Conservation (phyloP, 2,329 filamentous ascomycete genomes). For the Trichoderma atroviride region DNA sequence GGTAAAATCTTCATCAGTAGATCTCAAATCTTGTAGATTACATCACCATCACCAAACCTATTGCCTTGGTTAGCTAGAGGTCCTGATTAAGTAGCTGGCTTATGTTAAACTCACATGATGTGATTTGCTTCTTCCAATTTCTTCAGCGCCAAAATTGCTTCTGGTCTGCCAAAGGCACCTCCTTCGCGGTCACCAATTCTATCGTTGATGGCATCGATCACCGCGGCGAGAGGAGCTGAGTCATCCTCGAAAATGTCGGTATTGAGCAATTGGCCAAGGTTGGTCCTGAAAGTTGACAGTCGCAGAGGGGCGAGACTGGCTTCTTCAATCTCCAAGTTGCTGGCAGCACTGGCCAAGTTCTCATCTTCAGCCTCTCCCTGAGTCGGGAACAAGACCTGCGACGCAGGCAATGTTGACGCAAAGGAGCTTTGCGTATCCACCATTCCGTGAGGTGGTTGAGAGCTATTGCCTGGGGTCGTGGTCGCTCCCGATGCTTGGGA, state of each 20-base stretch:
- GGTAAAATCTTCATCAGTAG: not conserved
- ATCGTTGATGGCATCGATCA: conserved; percentile 79
- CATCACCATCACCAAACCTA: conserved; percentile 63
- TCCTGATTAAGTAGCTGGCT: not conserved
- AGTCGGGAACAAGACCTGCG: conserved; percentile 60
- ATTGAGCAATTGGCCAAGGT: conserved; percentile 81
- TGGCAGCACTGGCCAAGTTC: conserved; percentile 47
- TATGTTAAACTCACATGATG: conserved; percentile 70
- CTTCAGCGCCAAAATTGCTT: conserved; percentile 76
- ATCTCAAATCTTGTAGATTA: conserved; percentile 69
- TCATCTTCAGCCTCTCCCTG: conserved; percentile 48
- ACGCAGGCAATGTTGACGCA: conserved; percentile 78
- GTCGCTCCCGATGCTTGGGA: conserved; percentile 47
- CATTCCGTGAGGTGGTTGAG: conserved; percentile 43
- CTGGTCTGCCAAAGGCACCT: conserved; percentile 67
- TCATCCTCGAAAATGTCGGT: conserved; percentile 86
- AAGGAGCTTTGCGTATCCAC: conserved; percentile 62
- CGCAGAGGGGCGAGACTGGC: conserved; percentile 62
- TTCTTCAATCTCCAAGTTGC: conserved; percentile 47
- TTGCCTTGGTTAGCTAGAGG: not conserved
- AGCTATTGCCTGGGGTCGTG: not conserved
- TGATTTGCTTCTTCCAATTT: conserved; percentile 82
- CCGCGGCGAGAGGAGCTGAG: conserved; percentile 70
- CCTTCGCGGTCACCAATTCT: conserved; percentile 58
- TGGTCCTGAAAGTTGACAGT: conserved; percentile 73